These are phyloP conservation scores for Picea engelmannii DNA, from an alignment of 83 land plant genomes.

Conservation along the genomic window DNA sequence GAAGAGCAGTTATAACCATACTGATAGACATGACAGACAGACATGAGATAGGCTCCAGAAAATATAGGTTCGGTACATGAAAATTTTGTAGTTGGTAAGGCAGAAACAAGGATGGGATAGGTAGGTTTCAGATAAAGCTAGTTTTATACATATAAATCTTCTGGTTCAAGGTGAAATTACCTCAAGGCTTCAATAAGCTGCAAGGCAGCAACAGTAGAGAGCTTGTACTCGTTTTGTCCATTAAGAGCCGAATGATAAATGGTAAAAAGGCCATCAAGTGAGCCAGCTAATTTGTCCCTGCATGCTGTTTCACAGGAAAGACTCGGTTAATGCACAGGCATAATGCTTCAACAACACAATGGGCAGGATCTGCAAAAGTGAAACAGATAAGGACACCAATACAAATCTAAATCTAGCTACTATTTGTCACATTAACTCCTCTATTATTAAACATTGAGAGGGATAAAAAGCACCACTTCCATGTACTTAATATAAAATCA, in stretches of 20 bases:
- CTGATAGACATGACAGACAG: conserved; percentile 36
- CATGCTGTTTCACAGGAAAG: conserved; percentile 51
- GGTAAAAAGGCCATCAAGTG: conserved; percentile 75
- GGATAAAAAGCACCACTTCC: too few relatives aligned
- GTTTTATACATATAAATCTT: neutral
- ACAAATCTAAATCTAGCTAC: too few relatives aligned
- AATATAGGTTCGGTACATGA: neutral
- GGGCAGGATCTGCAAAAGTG: too few relatives aligned
- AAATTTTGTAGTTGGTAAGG: neutral
- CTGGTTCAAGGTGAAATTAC: conserved; percentile 30
- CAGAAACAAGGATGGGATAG: too few relatives aligned
- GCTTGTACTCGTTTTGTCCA: conserved; percentile 62
- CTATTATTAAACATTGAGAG: too few relatives aligned
- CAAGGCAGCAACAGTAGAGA: conserved; percentile 80
- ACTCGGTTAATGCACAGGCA: neutral
- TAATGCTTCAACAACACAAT: too few relatives aligned
- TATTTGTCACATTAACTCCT: too few relatives aligned
- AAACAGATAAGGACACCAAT: too few relatives aligned
- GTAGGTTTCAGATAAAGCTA: too few relatives aligned
- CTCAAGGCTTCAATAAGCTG: conserved; percentile 95
- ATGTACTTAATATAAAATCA: too few relatives aligned
- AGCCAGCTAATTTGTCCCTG: conserved; percentile 71
- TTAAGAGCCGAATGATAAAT: conserved; percentile 70
- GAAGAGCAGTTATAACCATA: conserved; percentile 84
- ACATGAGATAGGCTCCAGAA: neutral